phyloP scores from a whole-genome alignment of 1,284 basidiomycete genomes.

The Ceratobasidium sp. region DNA sequence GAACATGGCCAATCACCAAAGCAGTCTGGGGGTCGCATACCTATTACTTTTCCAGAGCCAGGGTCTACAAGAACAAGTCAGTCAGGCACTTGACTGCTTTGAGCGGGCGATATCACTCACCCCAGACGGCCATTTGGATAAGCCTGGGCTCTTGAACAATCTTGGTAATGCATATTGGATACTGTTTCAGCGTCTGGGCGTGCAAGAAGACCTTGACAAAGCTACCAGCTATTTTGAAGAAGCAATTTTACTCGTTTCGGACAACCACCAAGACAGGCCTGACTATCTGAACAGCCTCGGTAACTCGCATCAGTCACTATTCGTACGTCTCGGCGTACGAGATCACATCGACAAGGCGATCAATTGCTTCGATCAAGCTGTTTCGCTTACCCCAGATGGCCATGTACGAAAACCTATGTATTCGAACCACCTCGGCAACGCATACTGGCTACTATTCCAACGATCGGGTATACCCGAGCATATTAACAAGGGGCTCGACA shows the following conservation, averaged over 20 bases:
- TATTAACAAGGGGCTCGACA: neutral
- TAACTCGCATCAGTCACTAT: neutral
- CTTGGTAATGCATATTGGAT: neutral
- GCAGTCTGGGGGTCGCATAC: neutral
- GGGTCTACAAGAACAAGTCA: neutral
- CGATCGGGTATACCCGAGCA: neutral
- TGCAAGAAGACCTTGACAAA: neutral
- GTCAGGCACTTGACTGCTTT: slow-evolving; percentile 7
- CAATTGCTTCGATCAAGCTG: neutral
- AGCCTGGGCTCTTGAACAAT: neutral
- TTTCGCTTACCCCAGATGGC: neutral
- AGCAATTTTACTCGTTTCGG: neutral
- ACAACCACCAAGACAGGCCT: neutral
- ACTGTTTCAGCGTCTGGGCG: slow-evolving; percentile 9
- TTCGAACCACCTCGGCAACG: neutral
- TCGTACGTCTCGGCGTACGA: neutral
- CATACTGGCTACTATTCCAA: neutral
- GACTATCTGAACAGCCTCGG: neutral
- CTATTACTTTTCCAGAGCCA: neutral
- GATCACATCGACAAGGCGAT: neutral
- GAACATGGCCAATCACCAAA: neutral
- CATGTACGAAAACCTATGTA: neutral
- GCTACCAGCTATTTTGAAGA: neutral
- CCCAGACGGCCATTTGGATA: slow-evolving; percentile 10
- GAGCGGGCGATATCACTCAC: neutral